Conservation (phyloP, 2,329 filamentous ascomycete species). For the Fusarium nygamai region DNA sequence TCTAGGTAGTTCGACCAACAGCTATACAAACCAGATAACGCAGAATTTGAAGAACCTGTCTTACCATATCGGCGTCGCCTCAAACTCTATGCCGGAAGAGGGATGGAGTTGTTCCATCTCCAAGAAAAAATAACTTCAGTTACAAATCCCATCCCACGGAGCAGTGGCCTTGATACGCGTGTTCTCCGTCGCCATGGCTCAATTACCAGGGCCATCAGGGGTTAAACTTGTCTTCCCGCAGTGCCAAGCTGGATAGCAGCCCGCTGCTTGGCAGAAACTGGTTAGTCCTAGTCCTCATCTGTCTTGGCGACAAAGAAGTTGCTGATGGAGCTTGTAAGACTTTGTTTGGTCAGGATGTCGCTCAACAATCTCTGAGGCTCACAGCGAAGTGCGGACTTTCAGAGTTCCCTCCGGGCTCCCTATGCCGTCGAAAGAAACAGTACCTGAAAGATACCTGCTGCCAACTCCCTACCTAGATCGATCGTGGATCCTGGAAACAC, state of each 20-base stretch:
- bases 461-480: slow-evolving; percentile 24
- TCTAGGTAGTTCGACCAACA: not conserved
- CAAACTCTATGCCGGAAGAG: not conserved
- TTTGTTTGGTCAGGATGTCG: not conserved
- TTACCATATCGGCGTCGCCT: not conserved
- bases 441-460: slow-evolving; percentile 16
- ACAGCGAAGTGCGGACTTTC: not conserved
- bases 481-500: slow-evolving; percentile 29
- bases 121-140: not conserved
- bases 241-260: slow-evolving; percentile 26
- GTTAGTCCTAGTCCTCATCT: slow-evolving; percentile 3
- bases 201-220: slow-evolving; percentile 27
- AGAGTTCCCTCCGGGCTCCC: not conserved
- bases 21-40: not conserved
- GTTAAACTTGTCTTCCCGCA: slow-evolving; percentile 26
- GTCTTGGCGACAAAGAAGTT: slow-evolving; percentile 10
- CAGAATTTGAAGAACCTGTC: not conserved
- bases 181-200: slow-evolving; percentile 16
- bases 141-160: slow-evolving; percentile 23
- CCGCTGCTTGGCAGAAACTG: slow-evolving; percentile 21
- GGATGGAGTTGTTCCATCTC: not conserved
- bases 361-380: not conserved
- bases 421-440: not conserved
- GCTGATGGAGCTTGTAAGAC: slow-evolving; percentile 7
- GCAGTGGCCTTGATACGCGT: slow-evolving; percentile 19